phyloP scores from a whole-genome alignment of 2,329 filamentous ascomycete species.

The Pyricularia pennisetigena region DNA sequence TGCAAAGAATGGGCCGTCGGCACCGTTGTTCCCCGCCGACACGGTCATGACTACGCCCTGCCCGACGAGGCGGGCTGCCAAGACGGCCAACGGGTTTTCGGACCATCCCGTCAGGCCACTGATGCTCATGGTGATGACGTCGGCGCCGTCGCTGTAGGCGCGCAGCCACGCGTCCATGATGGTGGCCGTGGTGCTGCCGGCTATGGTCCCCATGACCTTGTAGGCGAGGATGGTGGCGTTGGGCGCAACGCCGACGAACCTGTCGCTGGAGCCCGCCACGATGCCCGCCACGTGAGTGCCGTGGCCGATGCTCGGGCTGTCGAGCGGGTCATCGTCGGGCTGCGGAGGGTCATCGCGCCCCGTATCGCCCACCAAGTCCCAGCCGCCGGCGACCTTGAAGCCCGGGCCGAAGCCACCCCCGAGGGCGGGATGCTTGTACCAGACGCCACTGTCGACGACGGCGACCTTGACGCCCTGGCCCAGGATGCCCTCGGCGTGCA shows the following conservation, averaged over 20 bases:
- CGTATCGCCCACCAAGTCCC: slow-evolving; percentile 9
- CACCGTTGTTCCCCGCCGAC: slow-evolving; percentile 29
- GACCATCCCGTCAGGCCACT: slow-evolving; percentile 14
- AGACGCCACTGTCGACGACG: slow-evolving; percentile 7
- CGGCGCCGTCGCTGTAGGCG: slow-evolving; percentile 23
- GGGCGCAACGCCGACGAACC: slow-evolving; percentile 16
- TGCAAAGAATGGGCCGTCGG: background rate
- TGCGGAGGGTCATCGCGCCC: background rate
- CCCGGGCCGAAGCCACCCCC: slow-evolving; percentile 10
- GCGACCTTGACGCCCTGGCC: slow-evolving; percentile 7
- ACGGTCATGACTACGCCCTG: slow-evolving; percentile 28
- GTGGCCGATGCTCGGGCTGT: slow-evolving; percentile 12
- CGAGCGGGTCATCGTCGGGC: slow-evolving; percentile 14
- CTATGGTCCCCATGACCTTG: slow-evolving; percentile 13
- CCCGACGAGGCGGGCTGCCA: slow-evolving; percentile 27
- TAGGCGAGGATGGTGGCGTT: slow-evolving; percentile 17
- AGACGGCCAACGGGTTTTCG: slow-evolving; percentile 22
- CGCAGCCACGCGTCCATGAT: slow-evolving; percentile 24
- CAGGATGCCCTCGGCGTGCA: slow-evolving; percentile 8
- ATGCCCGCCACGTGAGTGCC: slow-evolving; percentile 18
- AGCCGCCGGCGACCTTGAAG: slow-evolving; percentile 9
- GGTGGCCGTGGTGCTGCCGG: slow-evolving; percentile 15
- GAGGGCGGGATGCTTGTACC: slow-evolving; percentile 8
- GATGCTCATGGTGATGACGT: slow-evolving; percentile 25
- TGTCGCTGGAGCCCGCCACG: slow-evolving; percentile 12